Evolutionary conservation across 2,329 filamentous ascomycete species (phyloP).

Genomic region (Didymella pomorum): DNA sequence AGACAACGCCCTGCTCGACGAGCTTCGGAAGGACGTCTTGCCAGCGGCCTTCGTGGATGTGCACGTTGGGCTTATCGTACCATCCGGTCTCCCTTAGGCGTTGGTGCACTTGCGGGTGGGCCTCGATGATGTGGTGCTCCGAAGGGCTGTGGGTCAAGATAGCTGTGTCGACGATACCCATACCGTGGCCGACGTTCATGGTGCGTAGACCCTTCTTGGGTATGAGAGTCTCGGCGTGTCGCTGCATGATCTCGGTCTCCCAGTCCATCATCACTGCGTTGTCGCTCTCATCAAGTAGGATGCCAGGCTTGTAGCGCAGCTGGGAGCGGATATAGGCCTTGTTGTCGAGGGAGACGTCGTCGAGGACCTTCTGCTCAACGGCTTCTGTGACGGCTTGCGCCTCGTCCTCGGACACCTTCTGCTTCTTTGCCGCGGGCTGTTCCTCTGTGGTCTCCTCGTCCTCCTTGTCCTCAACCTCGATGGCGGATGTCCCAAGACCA

Average conservation of each 20-base stretch:
- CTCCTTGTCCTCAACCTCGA: slow-evolving; percentile 36
- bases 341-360: slow-evolving; percentile 51
- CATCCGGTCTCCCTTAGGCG: slow-evolving; percentile 73
- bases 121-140: slow-evolving; percentile 84
- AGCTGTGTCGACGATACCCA: slow-evolving; percentile 85
- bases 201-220: slow-evolving; percentile 70
- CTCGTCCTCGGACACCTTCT: slow-evolving; percentile 41
- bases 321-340: slow-evolving; percentile 50
- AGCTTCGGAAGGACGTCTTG: slow-evolving; percentile 78
- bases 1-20: slow-evolving; percentile 71
- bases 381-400: slow-evolving; percentile 36
- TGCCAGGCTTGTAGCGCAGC: slow-evolving; percentile 45
- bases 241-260: slow-evolving; percentile 86
- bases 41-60: slow-evolving; percentile 77
- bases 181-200: slow-evolving; percentile 88
- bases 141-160: slow-evolving; percentile 73
- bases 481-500: slow-evolving; percentile 36
- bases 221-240: slow-evolving; percentile 73
- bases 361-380: slow-evolving; percentile 37
- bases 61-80: slow-evolving; percentile 66
- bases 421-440: slow-evolving; percentile 46
- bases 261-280: slow-evolving; percentile 96
- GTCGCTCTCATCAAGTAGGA: slow-evolving; percentile 73
- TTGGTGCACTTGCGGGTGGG: slow-evolving; percentile 77
- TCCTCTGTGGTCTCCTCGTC: slow-evolving; percentile 34